phyloP scores from a whole-genome alignment of 2,329 filamentous ascomycete species.

The Sporothrix inflata region DNA sequence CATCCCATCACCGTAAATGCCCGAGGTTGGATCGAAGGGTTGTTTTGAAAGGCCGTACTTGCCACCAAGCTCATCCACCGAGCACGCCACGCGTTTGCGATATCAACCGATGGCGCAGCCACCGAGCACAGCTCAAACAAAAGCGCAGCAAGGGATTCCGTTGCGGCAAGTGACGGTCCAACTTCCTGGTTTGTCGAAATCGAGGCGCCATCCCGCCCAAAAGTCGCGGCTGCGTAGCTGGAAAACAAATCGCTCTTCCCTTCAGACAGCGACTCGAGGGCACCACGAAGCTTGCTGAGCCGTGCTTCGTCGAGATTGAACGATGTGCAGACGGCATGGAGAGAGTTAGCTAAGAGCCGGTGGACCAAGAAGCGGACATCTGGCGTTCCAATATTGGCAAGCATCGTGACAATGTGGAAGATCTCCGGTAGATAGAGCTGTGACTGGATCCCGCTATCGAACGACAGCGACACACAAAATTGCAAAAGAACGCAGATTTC shows the following conservation, averaged over 20 bases:
- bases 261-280: slow-evolving; percentile 63
- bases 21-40: slow-evolving; percentile 69
- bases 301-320: slow-evolving; percentile 65
- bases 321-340: slow-evolving; percentile 69
- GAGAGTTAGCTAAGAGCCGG: slow-evolving; percentile 65
- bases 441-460: slow-evolving; percentile 68
- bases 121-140: slow-evolving; percentile 66
- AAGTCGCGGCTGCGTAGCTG: slow-evolving; percentile 47
- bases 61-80: slow-evolving; percentile 75
- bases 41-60: slow-evolving; percentile 73
- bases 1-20: slow-evolving; percentile 74
- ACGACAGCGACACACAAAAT: slow-evolving; percentile 68
- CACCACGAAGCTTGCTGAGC: slow-evolving; percentile 57
- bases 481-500: slow-evolving; percentile 69
- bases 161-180: slow-evolving; percentile 56
- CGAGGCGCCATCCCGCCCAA: slow-evolving; percentile 57
- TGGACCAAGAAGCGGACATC: slow-evolving; percentile 64
- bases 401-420: slow-evolving; percentile 72
- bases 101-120: slow-evolving; percentile 65
- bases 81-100: slow-evolving; percentile 70
- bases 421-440: slow-evolving; percentile 70
- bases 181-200: slow-evolving; percentile 59
- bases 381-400: slow-evolving; percentile 65
- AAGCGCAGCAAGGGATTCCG: slow-evolving; percentile 63
- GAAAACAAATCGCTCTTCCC: slow-evolving; percentile 62